These are phyloP conservation scores for Protomyces lactucae-debilis DNA, from an alignment of 1,139 yeast genomes.

Conservation along the genomic window DNA sequence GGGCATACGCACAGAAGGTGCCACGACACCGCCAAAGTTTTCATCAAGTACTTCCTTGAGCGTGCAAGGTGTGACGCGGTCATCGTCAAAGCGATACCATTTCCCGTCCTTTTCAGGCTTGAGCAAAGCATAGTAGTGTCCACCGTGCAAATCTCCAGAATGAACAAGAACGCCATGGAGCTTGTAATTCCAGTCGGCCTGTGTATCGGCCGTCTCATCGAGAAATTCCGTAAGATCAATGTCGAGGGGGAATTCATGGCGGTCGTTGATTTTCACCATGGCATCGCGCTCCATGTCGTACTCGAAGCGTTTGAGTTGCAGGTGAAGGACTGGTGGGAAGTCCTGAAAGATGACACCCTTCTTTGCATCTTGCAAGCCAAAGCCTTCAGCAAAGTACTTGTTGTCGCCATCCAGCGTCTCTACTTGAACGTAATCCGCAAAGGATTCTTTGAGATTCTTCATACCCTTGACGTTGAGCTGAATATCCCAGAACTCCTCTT, in stretches of 20 bases:
- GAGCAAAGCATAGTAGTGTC: slow-evolving; percentile 92
- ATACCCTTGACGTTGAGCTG: slow-evolving; percentile 89
- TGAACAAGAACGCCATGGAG: slow-evolving; percentile 89
- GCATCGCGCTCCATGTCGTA: slow-evolving; percentile 88
- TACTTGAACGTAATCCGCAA: slow-evolving; percentile 77
- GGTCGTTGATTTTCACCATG: slow-evolving; percentile 85
- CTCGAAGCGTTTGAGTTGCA: slow-evolving; percentile 90
- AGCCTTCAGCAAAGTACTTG: slow-evolving; percentile 88
- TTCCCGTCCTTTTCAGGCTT: slow-evolving; percentile 66
- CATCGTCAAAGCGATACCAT: slow-evolving; percentile 95
- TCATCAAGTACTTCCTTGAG: slow-evolving; percentile 81
- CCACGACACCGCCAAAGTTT: slow-evolving; percentile 76
- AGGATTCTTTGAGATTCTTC: slow-evolving; percentile 65
- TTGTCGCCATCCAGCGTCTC: slow-evolving; percentile 92
- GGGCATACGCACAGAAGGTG: slow-evolving; percentile 46
- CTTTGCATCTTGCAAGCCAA: slow-evolving; percentile 91
- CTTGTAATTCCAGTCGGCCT: slow-evolving; percentile 68
- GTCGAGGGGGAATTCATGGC: slow-evolving; percentile 80
- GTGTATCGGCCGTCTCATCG: slow-evolving; percentile 54
- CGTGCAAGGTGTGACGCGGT: slow-evolving; percentile 83
- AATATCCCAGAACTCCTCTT: slow-evolving; percentile 97
- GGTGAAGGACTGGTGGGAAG: slow-evolving; percentile 87
- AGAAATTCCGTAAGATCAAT: slow-evolving; percentile 77
- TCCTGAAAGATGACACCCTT: slow-evolving; percentile 90
- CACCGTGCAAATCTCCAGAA: slow-evolving; percentile 91